Conservation (phyloP, 2,329 filamentous ascomycete genomes). For the Lachnellula hyalina region DNA sequence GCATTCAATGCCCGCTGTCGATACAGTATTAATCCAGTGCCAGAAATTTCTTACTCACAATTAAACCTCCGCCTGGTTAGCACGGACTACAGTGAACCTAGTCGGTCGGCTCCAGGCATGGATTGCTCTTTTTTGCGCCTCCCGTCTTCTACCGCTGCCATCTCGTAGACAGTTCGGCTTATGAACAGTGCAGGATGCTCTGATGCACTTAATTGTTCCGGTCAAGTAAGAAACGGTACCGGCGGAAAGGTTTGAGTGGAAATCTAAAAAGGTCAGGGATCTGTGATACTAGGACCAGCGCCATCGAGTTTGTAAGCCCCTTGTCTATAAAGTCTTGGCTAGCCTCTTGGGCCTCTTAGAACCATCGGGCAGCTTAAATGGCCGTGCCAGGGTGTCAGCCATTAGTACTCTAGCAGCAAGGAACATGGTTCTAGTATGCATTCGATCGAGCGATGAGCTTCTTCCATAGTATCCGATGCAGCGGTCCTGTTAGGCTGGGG, state of each 20-base stretch:
- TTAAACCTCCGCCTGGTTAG: not conserved
- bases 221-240: slow-evolving; percentile 3
- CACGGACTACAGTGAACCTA: too few species aligned
- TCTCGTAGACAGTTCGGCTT: not conserved
- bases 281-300: not conserved
- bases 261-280: not conserved
- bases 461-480: slow-evolving; percentile 6
- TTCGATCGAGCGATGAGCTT: slow-evolving; percentile 16
- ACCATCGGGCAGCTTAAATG: not conserved
- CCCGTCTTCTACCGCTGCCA: not conserved
- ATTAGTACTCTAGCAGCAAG: slow-evolving; percentile 2
- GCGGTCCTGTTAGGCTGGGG: not conserved
- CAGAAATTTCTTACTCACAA: too few species aligned
- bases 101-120: not conserved
- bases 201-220: not conserved
- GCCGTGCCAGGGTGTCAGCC: not conserved
- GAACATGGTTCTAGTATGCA: slow-evolving; percentile 15
- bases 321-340: not conserved
- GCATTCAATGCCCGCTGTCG: too few species aligned
- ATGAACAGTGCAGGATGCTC: not conserved
- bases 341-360: too few species aligned
- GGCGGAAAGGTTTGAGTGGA: slow-evolving; percentile 1
- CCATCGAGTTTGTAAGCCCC: not conserved
- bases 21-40: too few species aligned
- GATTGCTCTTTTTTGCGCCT: not conserved